Evolutionary conservation across 257 asterid genomes (phyloP), one percentile per base, ranked within the genome.

Genomic region (Gentiana straminea): DNA sequence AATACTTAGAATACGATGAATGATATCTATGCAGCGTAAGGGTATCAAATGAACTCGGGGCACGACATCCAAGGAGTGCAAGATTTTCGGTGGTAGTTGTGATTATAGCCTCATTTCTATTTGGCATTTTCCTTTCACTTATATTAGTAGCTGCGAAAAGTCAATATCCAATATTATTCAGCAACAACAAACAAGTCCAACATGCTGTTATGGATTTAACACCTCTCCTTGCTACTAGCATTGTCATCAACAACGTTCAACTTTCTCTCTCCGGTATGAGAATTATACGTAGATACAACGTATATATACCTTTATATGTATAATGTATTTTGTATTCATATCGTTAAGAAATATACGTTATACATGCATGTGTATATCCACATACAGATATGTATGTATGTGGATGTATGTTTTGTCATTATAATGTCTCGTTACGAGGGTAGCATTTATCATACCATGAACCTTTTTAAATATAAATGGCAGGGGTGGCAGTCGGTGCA

Each of bases 401-500:
- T 46, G 50, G 3, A 8, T 13, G 50, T 46, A 11, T 8, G 50
- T 1, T 3, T 8, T 13, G 9, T 3, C 13, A 4, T 46, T 46
- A 11, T 8, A 46, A 46, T 5, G 33, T 9, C 9, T 55, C 0
- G 15, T 0, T 54, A 24, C 24, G 24, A 24, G 24, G 1, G 33
- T 4, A 33, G 34, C 1, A 0, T 34, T 36, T 24, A 8, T 0
- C 8, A 49, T 49, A 1, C 4, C 2, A 12, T 36, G 2, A 51
- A 38, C 8, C 12, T 8, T 24, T 55, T 35, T 10, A 3, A 3
- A 24, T 3, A 34, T 41, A 35, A 9, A 36, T 13, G 39, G 52
- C 67, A 78, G 84, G 85, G 7, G 89, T 78, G 63, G 85, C 81
- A 0, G 61, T 78, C 60, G 85, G 85, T n/a, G 85, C 89, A 13